Evolutionary conservation across 345 rosid genomes (phyloP).

Genomic region (Gossypium longicalyx): DNA sequence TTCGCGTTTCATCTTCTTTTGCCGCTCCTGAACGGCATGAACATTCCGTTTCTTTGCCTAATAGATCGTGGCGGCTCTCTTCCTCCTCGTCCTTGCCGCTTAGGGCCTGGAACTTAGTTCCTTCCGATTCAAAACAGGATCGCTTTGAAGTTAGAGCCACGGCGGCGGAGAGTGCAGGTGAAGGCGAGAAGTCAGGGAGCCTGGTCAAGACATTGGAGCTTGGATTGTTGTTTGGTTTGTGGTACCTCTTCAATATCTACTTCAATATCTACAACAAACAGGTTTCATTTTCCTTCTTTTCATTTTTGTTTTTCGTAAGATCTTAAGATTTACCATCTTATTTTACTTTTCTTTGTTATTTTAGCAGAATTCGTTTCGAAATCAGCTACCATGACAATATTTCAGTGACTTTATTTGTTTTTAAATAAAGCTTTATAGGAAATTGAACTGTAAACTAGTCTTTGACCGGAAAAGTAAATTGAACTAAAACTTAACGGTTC

Average conservation of each 20-base stretch:
- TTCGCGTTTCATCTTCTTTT: constrained; percentile 30
- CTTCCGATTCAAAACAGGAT: constrained; percentile 25
- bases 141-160: constrained; percentile 49
- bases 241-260: constrained; percentile 95
- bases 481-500: not conserved
- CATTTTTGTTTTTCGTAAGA: not conserved
- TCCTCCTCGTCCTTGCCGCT: constrained; percentile 31
- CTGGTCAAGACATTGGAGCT: constrained; percentile 51
- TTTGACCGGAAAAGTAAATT: not conserved
- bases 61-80: constrained; percentile 56
- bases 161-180: constrained; percentile 58
- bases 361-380: not conserved
- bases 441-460: not conserved
- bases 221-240: constrained; percentile 72
- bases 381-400: not conserved
- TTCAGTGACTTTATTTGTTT: not conserved
- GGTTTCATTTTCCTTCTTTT: constrained; percentile 34
- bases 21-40: constrained; percentile 31
- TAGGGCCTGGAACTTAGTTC: constrained; percentile 62
- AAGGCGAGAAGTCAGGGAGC: constrained; percentile 39
- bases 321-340: not conserved
- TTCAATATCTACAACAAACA: constrained; percentile 99
- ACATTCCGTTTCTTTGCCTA: constrained; percentile 39
- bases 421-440: not conserved
- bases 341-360: not conserved